phyloP scores from a whole-genome alignment of 176 grass and related monocot genomes.

The Zoysia pacifica region DNA sequence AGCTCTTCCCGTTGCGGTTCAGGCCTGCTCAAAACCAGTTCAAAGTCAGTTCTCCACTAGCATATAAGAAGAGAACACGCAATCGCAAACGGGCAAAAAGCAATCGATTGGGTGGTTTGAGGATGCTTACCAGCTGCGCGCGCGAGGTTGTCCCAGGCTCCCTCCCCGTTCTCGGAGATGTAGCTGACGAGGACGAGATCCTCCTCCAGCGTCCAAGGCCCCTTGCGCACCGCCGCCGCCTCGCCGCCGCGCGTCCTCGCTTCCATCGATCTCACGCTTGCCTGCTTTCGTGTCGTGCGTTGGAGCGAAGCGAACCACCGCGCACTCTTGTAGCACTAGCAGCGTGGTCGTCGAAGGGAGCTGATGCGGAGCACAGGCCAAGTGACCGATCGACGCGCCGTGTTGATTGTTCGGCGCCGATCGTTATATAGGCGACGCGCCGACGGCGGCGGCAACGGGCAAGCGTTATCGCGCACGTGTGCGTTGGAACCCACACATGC shows the following conservation, averaged over 20 bases:
- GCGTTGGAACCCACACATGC: not conserved
- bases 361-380: not conserved
- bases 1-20: slow-evolving; percentile 66
- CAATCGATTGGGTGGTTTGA: not conserved
- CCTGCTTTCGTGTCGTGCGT: not conserved
- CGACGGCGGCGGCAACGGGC: not conserved
- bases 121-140: slow-evolving; percentile 42
- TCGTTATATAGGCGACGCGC: slow-evolving; percentile 16
- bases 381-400: not conserved
- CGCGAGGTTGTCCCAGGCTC: slow-evolving; percentile 62
- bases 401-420: not conserved
- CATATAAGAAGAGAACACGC: not conserved
- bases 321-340: not conserved
- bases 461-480: not conserved
- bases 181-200: slow-evolving; percentile 60
- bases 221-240: slow-evolving; percentile 54
- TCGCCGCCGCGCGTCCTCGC: slow-evolving; percentile 30
- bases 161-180: slow-evolving; percentile 56
- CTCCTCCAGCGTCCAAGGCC: slow-evolving; percentile 68
- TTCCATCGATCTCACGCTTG: not conserved
- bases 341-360: not conserved
- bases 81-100: not conserved
- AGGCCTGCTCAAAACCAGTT: slow-evolving; percentile 32
- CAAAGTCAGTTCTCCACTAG: too few relatives aligned
- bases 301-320: not conserved